These are phyloP conservation scores for Peronospora destructor DNA, from an alignment of 352 stramenopile species.

Conservation along the genomic window DNA sequence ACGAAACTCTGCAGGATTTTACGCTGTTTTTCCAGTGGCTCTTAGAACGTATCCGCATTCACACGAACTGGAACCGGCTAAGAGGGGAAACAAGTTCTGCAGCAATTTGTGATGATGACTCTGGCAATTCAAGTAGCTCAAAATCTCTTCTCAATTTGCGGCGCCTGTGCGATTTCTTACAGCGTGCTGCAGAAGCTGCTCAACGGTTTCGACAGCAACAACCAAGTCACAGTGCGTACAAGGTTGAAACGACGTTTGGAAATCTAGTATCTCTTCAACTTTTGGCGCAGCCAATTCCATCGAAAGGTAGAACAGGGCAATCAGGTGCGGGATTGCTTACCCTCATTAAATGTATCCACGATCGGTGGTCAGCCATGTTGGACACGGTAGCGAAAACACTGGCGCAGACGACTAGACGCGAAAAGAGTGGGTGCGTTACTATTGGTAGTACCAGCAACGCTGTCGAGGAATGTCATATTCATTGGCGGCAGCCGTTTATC, in stretches of 20 bases:
- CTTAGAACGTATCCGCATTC: slow-evolving; percentile 48
- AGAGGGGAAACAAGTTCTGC: slow-evolving; percentile 4
- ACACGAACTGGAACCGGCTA: slow-evolving; percentile 33
- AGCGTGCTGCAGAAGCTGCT: slow-evolving; percentile 34
- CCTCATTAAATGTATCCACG: slow-evolving; percentile 27
- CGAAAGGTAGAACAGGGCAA: background rate
- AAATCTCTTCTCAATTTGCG: slow-evolving; percentile 60
- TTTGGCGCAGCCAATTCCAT: background rate
- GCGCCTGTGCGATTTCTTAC: slow-evolving; percentile 46
- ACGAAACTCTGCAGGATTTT: slow-evolving; percentile 62
- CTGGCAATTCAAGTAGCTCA: background rate
- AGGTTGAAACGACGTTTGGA: slow-evolving; percentile 60
- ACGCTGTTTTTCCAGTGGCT: slow-evolving; percentile 59
- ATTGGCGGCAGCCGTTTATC: slow-evolving; percentile 20
- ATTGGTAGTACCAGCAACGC: slow-evolving; percentile 13
- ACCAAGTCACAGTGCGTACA: slow-evolving; percentile 29
- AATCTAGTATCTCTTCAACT: slow-evolving; percentile 49
- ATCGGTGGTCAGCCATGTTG: slow-evolving; percentile 36
- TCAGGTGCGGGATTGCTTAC: slow-evolving; percentile 7
- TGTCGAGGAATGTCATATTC: slow-evolving; percentile 38
- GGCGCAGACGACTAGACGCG: slow-evolving; percentile 11
- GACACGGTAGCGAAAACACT: slow-evolving; percentile 25
- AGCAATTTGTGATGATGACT: slow-evolving; percentile 1
- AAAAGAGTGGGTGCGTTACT: slow-evolving; percentile 28
- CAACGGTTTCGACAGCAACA: slow-evolving; percentile 39